These are phyloP conservation scores for Podospora comata DNA, from an alignment of 495 filamentous ascomycete genomes.

Conservation along the genomic window DNA sequence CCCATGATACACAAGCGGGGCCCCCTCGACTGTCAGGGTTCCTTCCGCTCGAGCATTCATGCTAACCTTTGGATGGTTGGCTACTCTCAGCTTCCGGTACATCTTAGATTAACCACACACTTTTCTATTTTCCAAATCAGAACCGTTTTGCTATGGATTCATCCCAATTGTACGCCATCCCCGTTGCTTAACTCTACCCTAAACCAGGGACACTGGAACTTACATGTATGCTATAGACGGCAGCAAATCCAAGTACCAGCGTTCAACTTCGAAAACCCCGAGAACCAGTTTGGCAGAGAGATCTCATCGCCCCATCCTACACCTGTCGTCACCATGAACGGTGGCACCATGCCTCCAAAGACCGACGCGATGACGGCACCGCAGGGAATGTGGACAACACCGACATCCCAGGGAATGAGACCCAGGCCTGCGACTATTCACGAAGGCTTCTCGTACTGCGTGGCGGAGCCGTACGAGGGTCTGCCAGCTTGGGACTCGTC, in stretches of 20 bases:
- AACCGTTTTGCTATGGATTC: conserved; percentile 41
- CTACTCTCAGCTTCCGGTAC: conserved; percentile 30
- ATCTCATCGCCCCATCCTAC: conserved; percentile 36
- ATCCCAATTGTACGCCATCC: conserved; percentile 40
- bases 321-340: conserved; percentile 42
- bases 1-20: conserved; percentile 31
- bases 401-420: conserved; percentile 41
- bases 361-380: conserved; percentile 39
- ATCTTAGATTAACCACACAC: conserved; percentile 38
- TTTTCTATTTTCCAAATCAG: conserved; percentile 29
- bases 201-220: conserved; percentile 30
- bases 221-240: conserved; percentile 36
- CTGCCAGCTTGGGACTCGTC: conserved; percentile 55
- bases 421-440: conserved; percentile 56
- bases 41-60: conserved; percentile 31
- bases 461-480: conserved; percentile 48
- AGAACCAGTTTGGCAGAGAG: conserved; percentile 40
- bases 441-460: conserved; percentile 57
- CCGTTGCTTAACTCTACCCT: conserved; percentile 13
- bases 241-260: conserved; percentile 44
- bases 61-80: conserved; percentile 32
- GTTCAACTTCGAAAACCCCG: conserved; percentile 40
- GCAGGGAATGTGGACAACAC: conserved; percentile 45
- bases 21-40: conserved; percentile 25
- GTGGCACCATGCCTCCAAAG: conserved; percentile 37